Percentiles rank a stretch among this genome's conserved stretches.
These are phyloP conservation scores for Colletotrichum salicis DNA, from an alignment of 2,329 filamentous ascomycete genomes.

Conservation along the genomic window DNA sequence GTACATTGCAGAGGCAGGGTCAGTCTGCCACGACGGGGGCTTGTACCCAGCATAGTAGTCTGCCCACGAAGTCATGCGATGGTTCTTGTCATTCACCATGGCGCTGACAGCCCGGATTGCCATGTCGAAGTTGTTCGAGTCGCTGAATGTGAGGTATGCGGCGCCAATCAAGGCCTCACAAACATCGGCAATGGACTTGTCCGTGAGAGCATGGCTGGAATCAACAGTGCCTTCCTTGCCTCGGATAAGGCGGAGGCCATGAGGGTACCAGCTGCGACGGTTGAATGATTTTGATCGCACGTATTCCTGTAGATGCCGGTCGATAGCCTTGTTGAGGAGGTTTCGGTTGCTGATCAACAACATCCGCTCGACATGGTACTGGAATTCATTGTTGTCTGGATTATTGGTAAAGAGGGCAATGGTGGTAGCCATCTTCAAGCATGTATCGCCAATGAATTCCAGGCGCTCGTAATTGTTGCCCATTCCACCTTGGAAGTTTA, in stretches of 20 bases:
- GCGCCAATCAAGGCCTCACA: conserved; percentile 95
- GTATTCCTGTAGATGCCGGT: conserved; percentile 75
- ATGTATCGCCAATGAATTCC: conserved; percentile 92
- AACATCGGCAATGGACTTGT: conserved; percentile 94
- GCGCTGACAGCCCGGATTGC: conserved; percentile 73
- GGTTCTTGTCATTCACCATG: conserved; percentile 76
- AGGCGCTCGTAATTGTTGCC: conserved; percentile 94
- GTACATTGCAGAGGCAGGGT: conserved; percentile 72
- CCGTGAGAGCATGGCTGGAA: conserved; percentile 74
- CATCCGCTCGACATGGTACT: conserved; percentile 93
- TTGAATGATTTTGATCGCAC: conserved; percentile 87
- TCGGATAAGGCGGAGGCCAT: conserved; percentile 76
- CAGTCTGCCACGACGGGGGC: conserved; percentile 77
- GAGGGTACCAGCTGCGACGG: conserved; percentile 88
- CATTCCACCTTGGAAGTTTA: conserved; percentile 86
- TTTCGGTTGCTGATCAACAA: conserved; percentile 90
- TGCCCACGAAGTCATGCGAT: conserved; percentile 73
- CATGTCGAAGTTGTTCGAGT: conserved; percentile 60
- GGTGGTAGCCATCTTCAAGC: conserved; percentile 95
- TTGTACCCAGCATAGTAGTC: conserved; percentile 80
- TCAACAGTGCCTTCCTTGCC: conserved; percentile 73
- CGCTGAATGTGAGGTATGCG: conserved; percentile 67
- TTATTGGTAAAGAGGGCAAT: conserved; percentile 84
- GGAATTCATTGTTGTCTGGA: conserved; percentile 82
- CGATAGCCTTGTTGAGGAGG: conserved; percentile 79